A percentile compares a stretch with the other conserved stretches of the same genome.
phyloP scores from a whole-genome alignment of 257 asterid species.

The Salvia rosmarinus region DNA sequence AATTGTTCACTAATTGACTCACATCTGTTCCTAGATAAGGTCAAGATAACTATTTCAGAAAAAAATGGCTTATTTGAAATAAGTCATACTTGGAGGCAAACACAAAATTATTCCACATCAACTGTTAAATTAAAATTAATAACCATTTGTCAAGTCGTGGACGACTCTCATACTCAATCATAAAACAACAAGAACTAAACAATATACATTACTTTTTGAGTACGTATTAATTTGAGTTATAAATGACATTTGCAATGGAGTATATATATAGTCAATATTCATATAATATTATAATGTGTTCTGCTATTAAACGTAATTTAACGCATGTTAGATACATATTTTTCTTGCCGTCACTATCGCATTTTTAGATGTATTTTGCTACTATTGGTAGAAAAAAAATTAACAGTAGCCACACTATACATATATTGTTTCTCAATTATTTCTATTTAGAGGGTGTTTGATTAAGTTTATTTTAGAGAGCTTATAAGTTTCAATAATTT shows the following conservation, averaged over 20 bases:
- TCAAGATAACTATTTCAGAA: not conserved
- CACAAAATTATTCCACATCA: not conserved
- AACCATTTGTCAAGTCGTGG: not conserved
- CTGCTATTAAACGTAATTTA: not conserved
- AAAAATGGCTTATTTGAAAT: not conserved
- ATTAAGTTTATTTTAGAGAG: too few species aligned
- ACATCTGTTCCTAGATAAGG: not conserved
- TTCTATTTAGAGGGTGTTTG: too few species aligned
- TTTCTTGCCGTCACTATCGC: not conserved
- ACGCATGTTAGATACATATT: not conserved
- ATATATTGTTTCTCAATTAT: too few species aligned
- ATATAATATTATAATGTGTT: not conserved
- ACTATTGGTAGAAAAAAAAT: not conserved
- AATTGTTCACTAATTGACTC: not conserved
- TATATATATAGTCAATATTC: not conserved
- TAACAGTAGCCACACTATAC: not conserved
- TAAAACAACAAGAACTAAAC: not conserved
- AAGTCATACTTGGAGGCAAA: constrained; percentile 16
- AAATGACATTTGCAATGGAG: not conserved
- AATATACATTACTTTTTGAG: not conserved
- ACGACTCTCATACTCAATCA: not conserved
- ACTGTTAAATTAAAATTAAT: not conserved
- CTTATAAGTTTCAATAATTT: too few species aligned
- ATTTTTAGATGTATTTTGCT: not conserved
- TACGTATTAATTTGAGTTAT: not conserved